Evolutionary conservation across 371 early-diverging fungal species (phyloP).

Genomic region (Parasitella parasitica): DNA sequence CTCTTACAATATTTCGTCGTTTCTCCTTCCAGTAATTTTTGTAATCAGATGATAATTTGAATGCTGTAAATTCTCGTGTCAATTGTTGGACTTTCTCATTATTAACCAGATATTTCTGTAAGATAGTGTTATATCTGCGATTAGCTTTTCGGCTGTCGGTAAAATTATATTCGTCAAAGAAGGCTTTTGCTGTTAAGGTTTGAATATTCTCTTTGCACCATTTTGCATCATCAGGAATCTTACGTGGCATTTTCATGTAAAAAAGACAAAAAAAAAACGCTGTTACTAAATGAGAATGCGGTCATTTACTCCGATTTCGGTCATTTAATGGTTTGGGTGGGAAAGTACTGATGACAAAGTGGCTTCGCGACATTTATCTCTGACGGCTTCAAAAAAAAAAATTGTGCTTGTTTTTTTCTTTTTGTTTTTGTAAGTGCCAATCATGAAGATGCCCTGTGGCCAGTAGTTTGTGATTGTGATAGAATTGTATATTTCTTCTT

Average conservation of each 20-base stretch:
- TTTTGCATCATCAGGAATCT: conserved; percentile 8
- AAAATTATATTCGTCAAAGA: conserved; percentile 15
- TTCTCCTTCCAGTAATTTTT: conserved; percentile 14
- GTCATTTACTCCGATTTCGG: not conserved
- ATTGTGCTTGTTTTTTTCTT: not conserved
- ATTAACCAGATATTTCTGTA: conserved; percentile 11
- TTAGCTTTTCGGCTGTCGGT: conserved; percentile 14
- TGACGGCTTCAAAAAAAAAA: not conserved
- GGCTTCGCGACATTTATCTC: conserved; percentile 5
- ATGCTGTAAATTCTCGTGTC: conserved; percentile 12
- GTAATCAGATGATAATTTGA: conserved; percentile 12
- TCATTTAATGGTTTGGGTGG: conserved; percentile 1
- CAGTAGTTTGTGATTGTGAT: conserved; percentile 15
- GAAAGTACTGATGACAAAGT: conserved; percentile 2
- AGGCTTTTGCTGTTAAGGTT: conserved; percentile 18
- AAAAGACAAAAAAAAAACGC: not conserved
- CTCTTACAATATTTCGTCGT: conserved; percentile 16
- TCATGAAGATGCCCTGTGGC: conserved; percentile 9
- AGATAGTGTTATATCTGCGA: conserved; percentile 11
- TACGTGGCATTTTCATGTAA: not conserved
- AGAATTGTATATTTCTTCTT: conserved; percentile 6
- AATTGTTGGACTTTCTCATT: conserved; percentile 6
- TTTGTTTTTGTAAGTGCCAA: conserved; percentile 5
- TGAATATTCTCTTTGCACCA: conserved; percentile 12
- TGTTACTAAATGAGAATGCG: not conserved